phyloP scores from a whole-genome alignment of 1,139 yeast genomes.

The Blastobotrys malaysiensis region DNA sequence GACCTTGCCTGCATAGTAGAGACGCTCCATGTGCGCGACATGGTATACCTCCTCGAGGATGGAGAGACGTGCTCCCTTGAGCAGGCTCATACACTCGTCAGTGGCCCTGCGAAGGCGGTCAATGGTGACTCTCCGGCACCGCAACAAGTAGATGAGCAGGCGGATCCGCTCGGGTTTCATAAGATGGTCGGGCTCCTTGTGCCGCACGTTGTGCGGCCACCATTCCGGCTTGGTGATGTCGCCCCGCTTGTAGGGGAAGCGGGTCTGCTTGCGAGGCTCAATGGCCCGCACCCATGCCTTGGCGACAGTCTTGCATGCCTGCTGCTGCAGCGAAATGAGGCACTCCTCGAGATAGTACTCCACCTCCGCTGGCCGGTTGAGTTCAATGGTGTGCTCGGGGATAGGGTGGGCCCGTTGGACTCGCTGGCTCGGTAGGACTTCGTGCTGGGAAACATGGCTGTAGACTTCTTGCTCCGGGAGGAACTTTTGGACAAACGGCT shows the following conservation, averaged over 20 bases:
- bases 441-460: not conserved
- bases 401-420: slow-evolving; percentile 2
- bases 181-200: slow-evolving; percentile 71
- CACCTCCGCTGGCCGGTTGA: not conserved
- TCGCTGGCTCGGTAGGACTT: not conserved
- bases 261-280: slow-evolving; percentile 64
- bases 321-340: slow-evolving; percentile 42
- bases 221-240: slow-evolving; percentile 50
- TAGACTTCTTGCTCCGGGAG: slow-evolving; percentile 11
- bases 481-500: slow-evolving; percentile 14
- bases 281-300: slow-evolving; percentile 62
- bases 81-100: slow-evolving; percentile 13
- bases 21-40: slow-evolving; percentile 22
- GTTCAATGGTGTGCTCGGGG: slow-evolving; percentile 5
- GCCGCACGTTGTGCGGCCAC: slow-evolving; percentile 64
- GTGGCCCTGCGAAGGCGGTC: slow-evolving; percentile 27
- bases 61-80: slow-evolving; percentile 18
- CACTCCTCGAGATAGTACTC: slow-evolving; percentile 4
- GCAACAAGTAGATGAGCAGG: slow-evolving; percentile 43
- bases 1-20: not conserved
- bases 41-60: slow-evolving; percentile 31
- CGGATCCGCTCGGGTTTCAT: slow-evolving; percentile 50
- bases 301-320: slow-evolving; percentile 55
- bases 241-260: slow-evolving; percentile 55
- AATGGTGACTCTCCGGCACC: slow-evolving; percentile 30